Base-by-base conservation (phyloP, 139 green algal genomes). In the Chlorella ohadii region DNA sequence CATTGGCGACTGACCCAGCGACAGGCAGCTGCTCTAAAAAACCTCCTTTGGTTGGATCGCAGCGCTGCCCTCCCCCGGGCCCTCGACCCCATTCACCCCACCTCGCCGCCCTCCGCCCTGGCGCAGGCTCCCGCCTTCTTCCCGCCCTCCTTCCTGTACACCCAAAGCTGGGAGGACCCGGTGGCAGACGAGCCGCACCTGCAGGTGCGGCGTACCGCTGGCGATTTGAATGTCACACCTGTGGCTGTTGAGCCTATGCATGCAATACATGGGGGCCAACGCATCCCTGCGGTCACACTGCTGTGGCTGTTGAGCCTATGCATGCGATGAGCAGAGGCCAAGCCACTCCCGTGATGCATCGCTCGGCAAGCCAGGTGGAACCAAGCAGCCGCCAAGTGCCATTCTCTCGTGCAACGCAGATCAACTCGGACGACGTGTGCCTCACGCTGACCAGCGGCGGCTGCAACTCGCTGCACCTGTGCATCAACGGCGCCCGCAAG, bases 71-170 rank as follows among this genome's bases (percentile, higher is more conserved):
- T n/a, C n/a, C n/a, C n/a, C n/a, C n/a, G n/a, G n/a, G n/a, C n/a
- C n/a, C n/a, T n/a, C n/a, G n/a, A n/a, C n/a, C n/a, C n/a, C 63
- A 13, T 22, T 13, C 61, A 13, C 61, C 7, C 55, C 27, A 0
- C 38, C 27, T 34, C 36, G 4, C 11, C 64, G 16, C 22, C 5
- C 44, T 28, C 28, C 47, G 12, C 66, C 65, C 83, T 88, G 59
- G 93, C 94, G 72, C 94, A 98, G 89, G 91, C 93, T 2, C 96
- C 96, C 0, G 86, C 94, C 3, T 84, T 95, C 77, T 99, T 99
- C 87, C 97, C 97, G 22, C 94, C 96, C 33, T 99, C 97, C 34
- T 99, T 99, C 90, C 93, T 99, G 38, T 99, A 99, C 96, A 98
- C 93, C 20, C 93, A 98, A 86, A 97, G 91, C 47, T 99, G 97